Percentiles rank a stretch among this genome's conserved stretches.
These are phyloP conservation scores for Rosa chinensis DNA, from an alignment of 306 rosid species.

Conservation along the genomic window DNA sequence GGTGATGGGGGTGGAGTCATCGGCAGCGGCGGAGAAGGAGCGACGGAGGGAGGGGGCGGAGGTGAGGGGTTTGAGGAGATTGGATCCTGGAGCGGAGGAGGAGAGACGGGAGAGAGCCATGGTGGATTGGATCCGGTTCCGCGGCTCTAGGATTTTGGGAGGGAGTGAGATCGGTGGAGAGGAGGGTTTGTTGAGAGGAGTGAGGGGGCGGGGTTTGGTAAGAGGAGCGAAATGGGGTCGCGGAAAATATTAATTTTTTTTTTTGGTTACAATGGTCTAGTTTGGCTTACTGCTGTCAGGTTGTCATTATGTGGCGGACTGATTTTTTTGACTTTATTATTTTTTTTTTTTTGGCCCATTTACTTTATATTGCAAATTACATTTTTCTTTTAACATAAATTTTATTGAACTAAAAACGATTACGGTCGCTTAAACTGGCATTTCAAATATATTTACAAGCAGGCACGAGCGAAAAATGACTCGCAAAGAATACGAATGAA, in stretches of 20 bases:
- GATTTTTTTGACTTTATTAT: neutral
- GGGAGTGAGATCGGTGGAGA: neutral
- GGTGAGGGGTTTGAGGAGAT: constrained; percentile 11
- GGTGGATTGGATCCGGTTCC: constrained; percentile 21
- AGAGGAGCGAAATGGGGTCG: neutral
- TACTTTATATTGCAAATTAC: neutral
- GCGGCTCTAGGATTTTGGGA: neutral
- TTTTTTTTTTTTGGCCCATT: neutral
- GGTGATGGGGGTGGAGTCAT: constrained; percentile 40
- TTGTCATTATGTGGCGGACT: neutral
- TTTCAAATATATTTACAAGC: too few relatives aligned
- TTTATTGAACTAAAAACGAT: too few relatives aligned
- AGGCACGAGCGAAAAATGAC: too few relatives aligned
- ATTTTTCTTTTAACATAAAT: too few relatives aligned
- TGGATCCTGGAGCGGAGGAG: constrained; percentile 38
- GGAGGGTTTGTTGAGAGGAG: too few relatives aligned
- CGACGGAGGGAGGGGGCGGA: constrained; percentile 43
- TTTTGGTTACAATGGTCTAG: neutral
- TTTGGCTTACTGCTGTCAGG: neutral
- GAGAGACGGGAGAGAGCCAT: constrained; percentile 59
- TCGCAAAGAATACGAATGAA: too few relatives aligned
- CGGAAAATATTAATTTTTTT: neutral
- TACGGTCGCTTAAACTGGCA: too few relatives aligned
- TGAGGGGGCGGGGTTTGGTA: neutral
- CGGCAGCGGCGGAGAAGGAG: constrained; percentile 37